Base-by-base conservation (phyloP, 1,139 yeast species). In the Yamadazyma diospyri region DNA sequence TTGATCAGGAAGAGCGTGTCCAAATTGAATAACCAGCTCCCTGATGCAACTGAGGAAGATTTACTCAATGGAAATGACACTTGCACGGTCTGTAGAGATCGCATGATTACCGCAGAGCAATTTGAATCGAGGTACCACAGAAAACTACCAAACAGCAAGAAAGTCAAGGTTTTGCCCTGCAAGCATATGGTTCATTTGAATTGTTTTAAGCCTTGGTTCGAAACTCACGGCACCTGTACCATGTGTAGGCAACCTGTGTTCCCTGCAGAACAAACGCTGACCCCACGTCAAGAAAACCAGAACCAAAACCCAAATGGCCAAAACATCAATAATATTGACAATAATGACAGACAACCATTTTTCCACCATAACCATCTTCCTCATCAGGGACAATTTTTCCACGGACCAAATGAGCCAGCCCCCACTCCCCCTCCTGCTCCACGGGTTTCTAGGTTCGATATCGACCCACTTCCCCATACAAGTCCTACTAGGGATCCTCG, bases 131-230 rank as follows among this genome's bases (percentile, higher is more conserved):
- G 36, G 4, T 16, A 37, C 2, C 49, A 52, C 27, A 44, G 47
- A 10, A 55, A 52, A 8, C 43, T 64, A 15, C 39, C 63, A 4
- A 32, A 53, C 6, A 70, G 89, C 39, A 63, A 69, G 36, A 69
- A 61, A 29, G 95, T 97, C 2, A 87, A 87, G 55, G 82, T 73
- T 49, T 66, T 92, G 35, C 69, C 67, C 2, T 92, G 99, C 63
- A 83, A 85, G 13, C 99, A 92, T 57, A 81, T 87, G 36, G 69
- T 92, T 39, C 99, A 92, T 55, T 66, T 83, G 62, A 92, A 95
- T 3, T 92, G 98, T 56, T 69, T 92, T 42, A 84, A 85, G 51
- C 84, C 85, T 46, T 92, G 99, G 99, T 66, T 92, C 45, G 95
- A 86, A 50, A 71, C 95, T 43, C 86, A 96, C 0, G 94, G 83